These are phyloP conservation scores for Penicillium concentricum DNA, from an alignment of 2,329 filamentous ascomycete genomes.

Conservation along the genomic window DNA sequence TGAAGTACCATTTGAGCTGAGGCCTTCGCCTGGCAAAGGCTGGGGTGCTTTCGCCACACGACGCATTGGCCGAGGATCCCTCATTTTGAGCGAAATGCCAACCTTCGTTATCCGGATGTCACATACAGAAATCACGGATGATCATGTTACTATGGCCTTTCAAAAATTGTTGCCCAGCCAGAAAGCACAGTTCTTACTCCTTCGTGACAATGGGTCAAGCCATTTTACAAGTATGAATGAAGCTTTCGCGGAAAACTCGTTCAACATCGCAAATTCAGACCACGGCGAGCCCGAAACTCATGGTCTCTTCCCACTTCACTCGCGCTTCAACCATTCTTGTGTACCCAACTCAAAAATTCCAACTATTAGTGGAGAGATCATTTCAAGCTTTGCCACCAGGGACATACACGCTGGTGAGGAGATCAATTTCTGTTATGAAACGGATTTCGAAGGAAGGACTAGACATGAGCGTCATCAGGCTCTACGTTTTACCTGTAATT, in stretches of 20 bases:
- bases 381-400: neutral
- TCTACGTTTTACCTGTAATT: neutral
- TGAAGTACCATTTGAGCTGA: neutral
- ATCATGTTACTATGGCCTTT: neutral
- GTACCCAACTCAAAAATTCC: neutral
- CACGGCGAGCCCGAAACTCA: neutral
- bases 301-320: neutral
- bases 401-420: neutral
- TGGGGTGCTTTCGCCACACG: neutral
- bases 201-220: neutral
- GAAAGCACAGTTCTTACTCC: neutral
- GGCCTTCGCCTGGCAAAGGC: neutral
- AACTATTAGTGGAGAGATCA: neutral
- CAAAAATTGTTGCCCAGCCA: neutral
- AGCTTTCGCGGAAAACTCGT: neutral
- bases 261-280: neutral
- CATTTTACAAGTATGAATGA: neutral
- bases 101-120: neutral
- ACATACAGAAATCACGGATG: neutral
- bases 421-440: neutral
- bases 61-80: neutral
- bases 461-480: neutral
- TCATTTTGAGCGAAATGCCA: neutral
- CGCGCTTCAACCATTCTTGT: constrained; percentile 6
- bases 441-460: neutral